Evolutionary conservation across 805 yeast genomes (phyloP), one percentile per base, ranked within the genome.

Genomic region (Candida jianshihensis): DNA sequence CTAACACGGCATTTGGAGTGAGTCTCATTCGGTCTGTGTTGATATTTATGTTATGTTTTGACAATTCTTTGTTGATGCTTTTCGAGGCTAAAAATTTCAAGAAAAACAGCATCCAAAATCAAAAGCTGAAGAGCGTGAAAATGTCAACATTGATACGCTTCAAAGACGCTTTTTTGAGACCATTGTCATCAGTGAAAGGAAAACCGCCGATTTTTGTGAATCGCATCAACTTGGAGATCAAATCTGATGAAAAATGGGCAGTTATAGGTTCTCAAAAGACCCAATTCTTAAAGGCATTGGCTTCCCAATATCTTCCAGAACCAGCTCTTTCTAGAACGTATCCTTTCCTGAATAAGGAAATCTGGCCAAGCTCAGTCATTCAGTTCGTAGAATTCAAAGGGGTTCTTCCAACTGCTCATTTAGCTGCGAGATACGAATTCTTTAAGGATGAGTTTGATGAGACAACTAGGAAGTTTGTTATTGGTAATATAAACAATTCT

Each of bases 391-490:
- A 66, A 43, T 76, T 75, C 45, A 64, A 68, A 37, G 72, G 74
- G 20, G 69, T 51, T 1, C 43, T 63, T 16, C 70, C 70, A 6
- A 63, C 77, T 13, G 84, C 88, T 0, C 95, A 89, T 63, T 49
- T 90, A 25, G 79, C 95, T 35, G 96, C 97, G 1, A 60, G 98
- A 35, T 90, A 86, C 53, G 98, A 90, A 59, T 76, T 75, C 37
- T 85, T 75, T 55, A 81, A 89, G 41, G 97, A 90, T 43, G 87
- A 75, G 40, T 79, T 81, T 44, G 96, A 90, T 55, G 78, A 75
- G 44, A 75, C 81, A 11, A 73, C 88, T 14, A 68, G 66, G 16
- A 61, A 75, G 37, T 76, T 80, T 40, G 71, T 83, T 14, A 70
- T 81, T 16, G 72, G 76, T 36, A 68, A 56, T 46, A 64, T 61